Percentiles rank a stretch among this genome's conserved stretches.
These are phyloP conservation scores for Monilinia polystroma DNA, from an alignment of 2,329 filamentous ascomycete genomes.

Conservation along the genomic window DNA sequence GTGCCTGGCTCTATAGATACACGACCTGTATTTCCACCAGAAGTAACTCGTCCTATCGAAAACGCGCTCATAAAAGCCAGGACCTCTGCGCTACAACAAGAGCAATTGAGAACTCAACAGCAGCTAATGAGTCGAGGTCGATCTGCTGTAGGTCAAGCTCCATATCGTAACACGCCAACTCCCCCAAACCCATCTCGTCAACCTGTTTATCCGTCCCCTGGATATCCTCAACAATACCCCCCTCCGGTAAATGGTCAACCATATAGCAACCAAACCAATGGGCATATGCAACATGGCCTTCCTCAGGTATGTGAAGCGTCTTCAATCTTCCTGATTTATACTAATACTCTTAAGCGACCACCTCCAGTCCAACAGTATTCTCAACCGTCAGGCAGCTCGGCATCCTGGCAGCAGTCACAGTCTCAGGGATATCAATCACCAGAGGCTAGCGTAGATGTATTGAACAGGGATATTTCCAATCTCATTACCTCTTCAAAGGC, in stretches of 20 bases:
- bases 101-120: conserved; percentile 55
- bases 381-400: conserved; percentile 38
- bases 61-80: conserved; percentile 83
- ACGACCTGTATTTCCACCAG: conserved; percentile 85
- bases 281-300: conserved; percentile 33
- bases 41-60: conserved; percentile 88
- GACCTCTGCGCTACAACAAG: conserved; percentile 60
- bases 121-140: conserved; percentile 54
- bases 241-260: conserved; percentile 31
- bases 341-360: conserved; percentile 29
- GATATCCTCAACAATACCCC: conserved; percentile 41
- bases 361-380: conserved; percentile 26
- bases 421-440: conserved; percentile 36
- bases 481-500: conserved; percentile 71
- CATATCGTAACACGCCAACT: conserved; percentile 71
- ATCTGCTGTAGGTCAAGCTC: conserved; percentile 52
- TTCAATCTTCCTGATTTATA: neutral
- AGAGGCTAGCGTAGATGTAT: conserved; percentile 65
- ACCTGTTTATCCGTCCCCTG: conserved; percentile 43
- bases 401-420: conserved; percentile 39
- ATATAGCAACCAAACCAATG: conserved; percentile 28
- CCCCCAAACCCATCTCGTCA: conserved; percentile 55
- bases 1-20: conserved; percentile 90
- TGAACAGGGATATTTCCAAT: conserved; percentile 80
- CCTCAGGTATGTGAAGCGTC: conserved; percentile 33